phyloP scores from a whole-genome alignment of 75 land plant genomes.

The Sequoia sempervirens region DNA sequence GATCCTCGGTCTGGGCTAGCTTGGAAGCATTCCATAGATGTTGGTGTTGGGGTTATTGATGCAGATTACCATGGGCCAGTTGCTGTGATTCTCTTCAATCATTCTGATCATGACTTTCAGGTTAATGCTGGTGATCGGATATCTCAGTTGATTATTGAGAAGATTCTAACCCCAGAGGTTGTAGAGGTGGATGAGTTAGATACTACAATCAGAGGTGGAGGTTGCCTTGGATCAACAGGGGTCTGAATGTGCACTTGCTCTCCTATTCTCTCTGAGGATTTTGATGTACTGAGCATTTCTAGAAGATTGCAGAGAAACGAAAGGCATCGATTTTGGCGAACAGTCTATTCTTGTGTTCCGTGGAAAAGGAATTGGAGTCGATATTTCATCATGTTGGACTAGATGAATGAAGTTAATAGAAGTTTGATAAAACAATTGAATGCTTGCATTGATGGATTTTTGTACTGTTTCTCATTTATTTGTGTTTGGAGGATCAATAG shows the following conservation, averaged over 20 bases:
- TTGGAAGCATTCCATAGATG: conserved; percentile 91
- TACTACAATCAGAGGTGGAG: conserved; percentile 61
- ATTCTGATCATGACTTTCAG: conserved; percentile 75
- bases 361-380: no score
- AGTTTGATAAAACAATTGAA: background rate
- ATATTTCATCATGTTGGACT: background rate
- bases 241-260: conserved; percentile 20
- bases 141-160: conserved; percentile 82
- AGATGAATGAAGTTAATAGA: background rate
- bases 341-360: no score
- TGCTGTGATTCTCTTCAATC: conserved; percentile 85
- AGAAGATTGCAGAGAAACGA: no score
- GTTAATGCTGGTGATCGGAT: conserved; percentile 81
- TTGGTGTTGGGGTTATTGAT: conserved; percentile 92
- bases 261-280: background rate
- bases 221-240: conserved; percentile 96
- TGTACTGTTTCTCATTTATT: no score
- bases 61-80: conserved; percentile 89
- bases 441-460: background rate
- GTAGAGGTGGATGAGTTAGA: conserved; percentile 77
- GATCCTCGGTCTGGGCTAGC: conserved; percentile 92
- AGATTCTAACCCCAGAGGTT: conserved; percentile 76
- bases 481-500: background rate
- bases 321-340: no score
- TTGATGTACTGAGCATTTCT: no score